A percentile compares a stretch with the other conserved stretches of the same genome.
Evolutionary conservation across 2,329 filamentous ascomycete genomes (phyloP).

Genomic region (Ambrosiella beaveri): DNA sequence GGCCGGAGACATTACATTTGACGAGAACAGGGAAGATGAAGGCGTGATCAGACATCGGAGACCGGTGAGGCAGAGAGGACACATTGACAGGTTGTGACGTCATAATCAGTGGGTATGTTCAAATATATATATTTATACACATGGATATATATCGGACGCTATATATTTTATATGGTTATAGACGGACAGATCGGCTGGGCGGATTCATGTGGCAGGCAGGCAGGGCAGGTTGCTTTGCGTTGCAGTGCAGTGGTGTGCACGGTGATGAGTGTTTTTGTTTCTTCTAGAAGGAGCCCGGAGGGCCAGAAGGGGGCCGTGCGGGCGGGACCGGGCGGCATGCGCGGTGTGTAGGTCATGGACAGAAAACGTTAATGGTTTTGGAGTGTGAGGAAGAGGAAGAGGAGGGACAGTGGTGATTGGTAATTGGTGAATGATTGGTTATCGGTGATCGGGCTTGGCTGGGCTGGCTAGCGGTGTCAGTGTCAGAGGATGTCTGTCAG

Average conservation of each 20-base stretch:
- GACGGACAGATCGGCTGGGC: no score
- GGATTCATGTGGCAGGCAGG: no score
- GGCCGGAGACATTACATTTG: slow-evolving; percentile 47
- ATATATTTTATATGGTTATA: no score
- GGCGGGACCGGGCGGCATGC: neutral
- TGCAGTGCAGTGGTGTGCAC: neutral
- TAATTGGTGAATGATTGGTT: neutral
- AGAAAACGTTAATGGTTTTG: no score
- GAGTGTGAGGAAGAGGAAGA: neutral
- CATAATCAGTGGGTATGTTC: neutral
- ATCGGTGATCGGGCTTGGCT: neutral
- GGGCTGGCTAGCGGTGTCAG: neutral
- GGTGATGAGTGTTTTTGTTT: neutral
- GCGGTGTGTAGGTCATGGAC: no score
- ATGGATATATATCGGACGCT: no score
- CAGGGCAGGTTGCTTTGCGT: no score
- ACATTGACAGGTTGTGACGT: neutral
- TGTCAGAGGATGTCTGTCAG: neutral
- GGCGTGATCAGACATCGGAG: neutral
- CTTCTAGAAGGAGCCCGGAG: neutral
- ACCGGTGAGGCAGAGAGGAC: neutral
- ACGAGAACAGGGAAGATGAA: slow-evolving; percentile 16
- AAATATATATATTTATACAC: no score
- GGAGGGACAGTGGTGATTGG: neutral
- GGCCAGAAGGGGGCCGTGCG: neutral